Conservation (phyloP, 306 rosid species). For the Sechiopsis laciniata region DNA sequence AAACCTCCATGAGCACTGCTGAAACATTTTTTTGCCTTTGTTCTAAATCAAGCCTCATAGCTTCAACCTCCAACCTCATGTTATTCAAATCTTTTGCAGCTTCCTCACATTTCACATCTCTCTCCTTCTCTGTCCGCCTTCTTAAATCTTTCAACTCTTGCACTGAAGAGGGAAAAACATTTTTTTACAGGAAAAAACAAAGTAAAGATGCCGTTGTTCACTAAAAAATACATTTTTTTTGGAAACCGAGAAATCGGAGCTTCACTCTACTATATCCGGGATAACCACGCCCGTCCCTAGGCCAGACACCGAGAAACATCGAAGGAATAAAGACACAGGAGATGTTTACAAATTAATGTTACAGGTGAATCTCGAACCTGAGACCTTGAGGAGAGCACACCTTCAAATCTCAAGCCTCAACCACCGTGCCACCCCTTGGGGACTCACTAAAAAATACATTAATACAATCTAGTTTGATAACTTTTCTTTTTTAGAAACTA, state of each 20-base stretch:
- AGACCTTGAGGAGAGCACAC: too few species aligned
- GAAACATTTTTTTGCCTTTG: constrained; percentile 54
- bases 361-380: too few species aligned
- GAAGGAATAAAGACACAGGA: too few species aligned
- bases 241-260: too few species aligned
- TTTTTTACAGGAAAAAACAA: neutral
- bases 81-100: constrained; percentile 40
- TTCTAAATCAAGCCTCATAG: constrained; percentile 52
- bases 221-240: neutral
- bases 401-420: too few species aligned
- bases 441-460: neutral
- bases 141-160: constrained; percentile 46
- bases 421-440: too few species aligned
- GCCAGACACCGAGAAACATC: too few species aligned
- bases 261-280: too few species aligned
- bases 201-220: constrained; percentile 14
- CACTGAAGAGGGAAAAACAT: constrained; percentile 33
- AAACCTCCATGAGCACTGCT: constrained; percentile 59
- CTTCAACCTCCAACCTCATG: constrained; percentile 51
- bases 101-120: constrained; percentile 43
- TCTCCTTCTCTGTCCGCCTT: constrained; percentile 56
- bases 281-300: too few species aligned
- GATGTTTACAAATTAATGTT: too few species aligned
- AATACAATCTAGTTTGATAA: neutral
- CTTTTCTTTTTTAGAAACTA: neutral